These are phyloP conservation scores for Alternaria infectoria DNA, from an alignment of 2,329 filamentous ascomycete genomes.

Conservation along the genomic window DNA sequence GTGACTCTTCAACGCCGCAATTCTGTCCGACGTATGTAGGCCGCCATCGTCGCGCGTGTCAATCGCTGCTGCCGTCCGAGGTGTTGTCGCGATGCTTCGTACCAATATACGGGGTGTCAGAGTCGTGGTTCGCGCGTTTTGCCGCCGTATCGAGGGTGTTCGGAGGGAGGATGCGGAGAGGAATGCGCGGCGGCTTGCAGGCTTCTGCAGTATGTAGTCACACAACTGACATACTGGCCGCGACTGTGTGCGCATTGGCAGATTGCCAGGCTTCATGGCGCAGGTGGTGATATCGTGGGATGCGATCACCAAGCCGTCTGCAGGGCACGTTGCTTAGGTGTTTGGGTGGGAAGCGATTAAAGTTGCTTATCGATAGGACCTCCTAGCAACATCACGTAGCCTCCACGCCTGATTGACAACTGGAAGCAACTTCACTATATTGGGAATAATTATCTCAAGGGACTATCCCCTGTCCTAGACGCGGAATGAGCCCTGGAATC, in stretches of 20 bases:
- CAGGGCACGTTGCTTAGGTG: slow-evolving; percentile 28
- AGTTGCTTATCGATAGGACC: not conserved
- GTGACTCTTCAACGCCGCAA: slow-evolving; percentile 25
- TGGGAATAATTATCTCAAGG: not conserved
- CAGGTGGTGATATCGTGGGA: not conserved
- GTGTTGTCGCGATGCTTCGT: slow-evolving; percentile 30
- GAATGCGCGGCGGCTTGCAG: slow-evolving; percentile 37
- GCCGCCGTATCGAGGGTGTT: slow-evolving; percentile 34
- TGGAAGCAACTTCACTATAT: not conserved
- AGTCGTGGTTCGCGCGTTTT: slow-evolving; percentile 24
- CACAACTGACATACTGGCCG: slow-evolving; percentile 45
- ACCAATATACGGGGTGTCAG: slow-evolving; percentile 19
- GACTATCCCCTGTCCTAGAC: not conserved
- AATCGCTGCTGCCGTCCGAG: slow-evolving; percentile 18
- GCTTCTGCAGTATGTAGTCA: slow-evolving; percentile 40
- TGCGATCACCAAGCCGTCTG: not conserved
- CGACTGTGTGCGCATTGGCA: slow-evolving; percentile 36
- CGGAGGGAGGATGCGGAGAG: slow-evolving; percentile 30
- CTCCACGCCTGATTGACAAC: not conserved
- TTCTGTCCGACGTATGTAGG: slow-evolving; percentile 25
- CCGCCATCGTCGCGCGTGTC: slow-evolving; percentile 18
- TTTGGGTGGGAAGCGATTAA: slow-evolving; percentile 29
- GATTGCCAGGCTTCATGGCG: slow-evolving; percentile 37
- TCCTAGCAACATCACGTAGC: not conserved
- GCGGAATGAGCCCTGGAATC: not conserved